A percentile compares a stretch with the other conserved stretches of the same genome.
phyloP scores from a whole-genome alignment of 2,329 filamentous ascomycete species.

The Fusarium algeriense region DNA sequence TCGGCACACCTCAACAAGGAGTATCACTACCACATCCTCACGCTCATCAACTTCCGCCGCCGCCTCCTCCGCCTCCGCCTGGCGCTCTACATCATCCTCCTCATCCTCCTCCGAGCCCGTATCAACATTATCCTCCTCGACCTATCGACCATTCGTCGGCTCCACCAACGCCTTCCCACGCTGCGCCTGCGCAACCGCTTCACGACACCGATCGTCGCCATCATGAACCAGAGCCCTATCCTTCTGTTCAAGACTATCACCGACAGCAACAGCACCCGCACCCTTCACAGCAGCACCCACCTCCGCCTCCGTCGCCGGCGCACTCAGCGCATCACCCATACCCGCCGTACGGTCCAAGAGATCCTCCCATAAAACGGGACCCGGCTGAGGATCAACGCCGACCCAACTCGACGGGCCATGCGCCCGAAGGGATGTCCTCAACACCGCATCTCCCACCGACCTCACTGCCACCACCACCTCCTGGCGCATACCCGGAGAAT shows the following conservation, averaged over 20 bases:
- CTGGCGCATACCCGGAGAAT: constrained; percentile 58
- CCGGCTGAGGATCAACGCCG: constrained; percentile 64
- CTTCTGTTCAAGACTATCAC: constrained; percentile 67
- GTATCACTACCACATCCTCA: constrained; percentile 59
- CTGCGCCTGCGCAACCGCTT: constrained; percentile 51
- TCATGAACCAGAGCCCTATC: constrained; percentile 67
- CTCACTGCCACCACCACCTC: constrained; percentile 50
- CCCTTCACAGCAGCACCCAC: constrained; percentile 35
- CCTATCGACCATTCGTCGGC: constrained; percentile 50
- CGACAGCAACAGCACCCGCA: constrained; percentile 45
- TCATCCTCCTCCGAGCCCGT: constrained; percentile 52
- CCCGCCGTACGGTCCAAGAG: constrained; percentile 60
- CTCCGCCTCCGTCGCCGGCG: constrained; percentile 57
- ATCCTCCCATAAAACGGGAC: constrained; percentile 69
- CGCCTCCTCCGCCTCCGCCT: constrained; percentile 47
- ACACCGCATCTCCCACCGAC: constrained; percentile 50
- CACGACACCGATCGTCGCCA: constrained; percentile 66
- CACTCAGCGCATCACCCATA: constrained; percentile 56
- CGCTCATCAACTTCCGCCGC: constrained; percentile 50
- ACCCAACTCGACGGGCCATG: constrained; percentile 65
- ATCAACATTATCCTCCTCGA: constrained; percentile 56
- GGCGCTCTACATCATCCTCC: constrained; percentile 48
- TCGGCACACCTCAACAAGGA: constrained; percentile 61
- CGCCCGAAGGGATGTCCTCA: constrained; percentile 52
- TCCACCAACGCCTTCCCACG: constrained; percentile 47